These are phyloP conservation scores for Penicillium sp. DNA, from an alignment of 2,329 filamentous ascomycete genomes.

Conservation along the genomic window DNA sequence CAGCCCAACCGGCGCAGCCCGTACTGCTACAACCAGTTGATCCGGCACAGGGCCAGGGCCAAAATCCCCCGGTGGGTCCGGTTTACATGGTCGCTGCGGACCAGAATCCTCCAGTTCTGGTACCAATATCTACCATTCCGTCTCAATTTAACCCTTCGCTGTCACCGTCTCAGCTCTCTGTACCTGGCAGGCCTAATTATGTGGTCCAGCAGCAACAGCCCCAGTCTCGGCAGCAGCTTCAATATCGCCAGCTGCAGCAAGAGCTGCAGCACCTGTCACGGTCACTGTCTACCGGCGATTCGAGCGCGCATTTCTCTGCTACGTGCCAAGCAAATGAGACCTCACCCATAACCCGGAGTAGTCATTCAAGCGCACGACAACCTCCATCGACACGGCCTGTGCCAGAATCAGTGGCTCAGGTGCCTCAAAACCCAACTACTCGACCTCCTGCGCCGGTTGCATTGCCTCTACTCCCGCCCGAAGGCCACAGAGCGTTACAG, in stretches of 20 bases:
- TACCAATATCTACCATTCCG: not conserved
- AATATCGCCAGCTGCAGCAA: not conserved
- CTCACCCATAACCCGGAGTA: not conserved
- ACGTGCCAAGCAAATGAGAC: not conserved
- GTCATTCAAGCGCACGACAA: not conserved
- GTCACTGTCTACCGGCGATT: not conserved
- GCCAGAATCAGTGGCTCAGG: not conserved
- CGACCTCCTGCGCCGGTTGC: not conserved
- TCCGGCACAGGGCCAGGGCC: not conserved
- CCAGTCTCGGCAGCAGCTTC: not conserved
- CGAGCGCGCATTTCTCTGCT: not conserved
- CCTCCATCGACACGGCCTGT: not conserved
- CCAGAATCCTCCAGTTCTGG: not conserved
- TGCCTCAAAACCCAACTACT: not conserved
- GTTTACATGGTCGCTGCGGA: not conserved
- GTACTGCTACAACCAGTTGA: not conserved
- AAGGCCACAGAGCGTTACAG: conserved; percentile 13
- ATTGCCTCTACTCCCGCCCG: conserved; percentile 13
- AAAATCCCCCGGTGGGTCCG: not conserved
- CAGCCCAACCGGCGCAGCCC: not conserved
- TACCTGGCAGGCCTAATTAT: not conserved
- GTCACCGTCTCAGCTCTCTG: not conserved
- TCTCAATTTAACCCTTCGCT: not conserved
- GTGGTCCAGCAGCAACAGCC: not conserved
- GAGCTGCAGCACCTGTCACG: not conserved